Base-by-base conservation (phyloP, 2,329 filamentous ascomycete genomes). In the Exophiala bonariae region DNA sequence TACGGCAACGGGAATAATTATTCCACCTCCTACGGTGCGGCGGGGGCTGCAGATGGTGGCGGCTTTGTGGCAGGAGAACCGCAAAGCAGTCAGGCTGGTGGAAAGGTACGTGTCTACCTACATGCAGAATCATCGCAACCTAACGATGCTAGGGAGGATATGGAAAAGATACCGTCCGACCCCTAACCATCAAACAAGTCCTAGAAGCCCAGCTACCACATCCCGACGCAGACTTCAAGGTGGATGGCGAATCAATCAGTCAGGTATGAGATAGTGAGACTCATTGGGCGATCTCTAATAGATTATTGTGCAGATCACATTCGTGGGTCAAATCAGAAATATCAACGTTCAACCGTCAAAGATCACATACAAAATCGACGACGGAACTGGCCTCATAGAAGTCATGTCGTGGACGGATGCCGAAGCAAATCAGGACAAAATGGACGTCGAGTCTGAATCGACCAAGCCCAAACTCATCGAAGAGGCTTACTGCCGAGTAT, bases 151-250 rank as follows among this genome's bases (percentile, higher is more conserved):
- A 59, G 54, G 47, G 49, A 28, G 56, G 59, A 50, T 86, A 86
- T 66, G 78, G 80, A 59, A 88, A 95, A 69, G 89, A 96, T 61
- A 91, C 89, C 16, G 80, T 99, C 42, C 87, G 93, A 35, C 91
- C 93, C 1, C 87, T 96, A 37, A 99, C 93, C 9, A 89, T 97
- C 71, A 96, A 96, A 70, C 93, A 99, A 71, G 80, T 96, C 48
- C 75, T 91, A 63, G 89, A 95, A 55, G 88, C 89, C 55, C 79
- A 86, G 55, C 85, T 89, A 69, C 80, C 84, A 31, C 85, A 87
- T 65, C 82, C 83, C 2, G 81, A 85, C 50, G 82, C 83, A 46
- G 85, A 89, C 28, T 93, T 95, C 78, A 83, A 83, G 55, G 87
- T 97, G 61, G 93, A 97, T 71, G 85, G 83, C 56, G 71, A 77